phyloP scores from a whole-genome alignment of 257 asterid species.

The Solanum sejunctum region DNA sequence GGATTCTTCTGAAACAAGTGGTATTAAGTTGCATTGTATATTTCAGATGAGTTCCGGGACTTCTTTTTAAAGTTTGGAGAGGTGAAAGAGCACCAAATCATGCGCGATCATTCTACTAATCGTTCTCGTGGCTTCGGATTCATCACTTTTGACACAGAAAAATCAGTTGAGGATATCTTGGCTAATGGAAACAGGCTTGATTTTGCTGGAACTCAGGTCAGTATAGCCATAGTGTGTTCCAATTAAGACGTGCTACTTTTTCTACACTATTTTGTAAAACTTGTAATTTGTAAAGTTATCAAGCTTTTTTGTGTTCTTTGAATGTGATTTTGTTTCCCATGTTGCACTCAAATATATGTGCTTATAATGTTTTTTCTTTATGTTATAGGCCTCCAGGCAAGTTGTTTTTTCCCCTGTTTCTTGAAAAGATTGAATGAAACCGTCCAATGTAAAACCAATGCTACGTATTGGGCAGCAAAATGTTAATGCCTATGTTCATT shows the following conservation, averaged over 20 bases:
- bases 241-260: neutral
- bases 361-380: neutral
- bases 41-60: slow-evolving; percentile 41
- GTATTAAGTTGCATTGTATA: slow-evolving; percentile 2
- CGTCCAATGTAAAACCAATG: neutral
- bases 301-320: neutral
- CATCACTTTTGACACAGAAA: slow-evolving; percentile 39
- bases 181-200: slow-evolving; percentile 45
- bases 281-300: neutral
- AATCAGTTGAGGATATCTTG: slow-evolving; percentile 40
- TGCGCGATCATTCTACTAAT: slow-evolving; percentile 43
- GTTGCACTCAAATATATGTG: neutral
- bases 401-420: neutral
- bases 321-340: neutral
- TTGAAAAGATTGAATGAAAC: neutral
- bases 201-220: slow-evolving; percentile 45
- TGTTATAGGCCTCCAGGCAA: neutral
- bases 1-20: neutral
- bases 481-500: neutral
- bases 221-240: neutral
- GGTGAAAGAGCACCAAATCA: slow-evolving; percentile 50
- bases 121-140: slow-evolving; percentile 63
- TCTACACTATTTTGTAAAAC: neutral
- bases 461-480: neutral
- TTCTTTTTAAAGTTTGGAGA: slow-evolving; percentile 43